Evolutionary conservation across 108 stramenopile genomes (phyloP).

Genomic region (Cylindrotheca fusiformis): DNA sequence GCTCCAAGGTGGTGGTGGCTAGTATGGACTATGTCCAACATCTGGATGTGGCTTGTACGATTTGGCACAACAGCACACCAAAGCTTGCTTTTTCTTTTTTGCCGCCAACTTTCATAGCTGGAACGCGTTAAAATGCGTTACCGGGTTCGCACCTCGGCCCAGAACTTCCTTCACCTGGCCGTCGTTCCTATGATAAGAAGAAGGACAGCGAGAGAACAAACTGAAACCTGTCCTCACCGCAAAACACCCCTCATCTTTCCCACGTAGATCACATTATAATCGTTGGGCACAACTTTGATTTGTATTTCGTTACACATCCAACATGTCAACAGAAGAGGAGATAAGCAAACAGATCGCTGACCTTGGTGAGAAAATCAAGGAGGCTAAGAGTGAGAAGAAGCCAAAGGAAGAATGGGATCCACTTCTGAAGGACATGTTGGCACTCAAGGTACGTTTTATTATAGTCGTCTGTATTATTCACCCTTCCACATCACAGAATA

Average conservation of each 20-base stretch:
- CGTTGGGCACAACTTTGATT: neutral
- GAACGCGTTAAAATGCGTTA: too few relatives aligned
- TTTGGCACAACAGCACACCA: too few relatives aligned
- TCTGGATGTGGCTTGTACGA: too few relatives aligned
- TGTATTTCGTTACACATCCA: neutral
- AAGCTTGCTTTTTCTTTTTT: too few relatives aligned
- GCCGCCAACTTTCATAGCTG: too few relatives aligned
- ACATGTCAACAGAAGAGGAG: conserved; percentile 39
- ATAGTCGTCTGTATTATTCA: neutral
- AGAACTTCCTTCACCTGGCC: too few relatives aligned
- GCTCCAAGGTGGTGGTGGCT: too few relatives aligned
- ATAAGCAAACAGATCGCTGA: conserved; percentile 51
- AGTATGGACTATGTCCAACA: too few relatives aligned
- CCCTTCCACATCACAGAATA: neutral
- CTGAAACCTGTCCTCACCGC: too few relatives aligned
- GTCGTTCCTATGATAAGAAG: too few relatives aligned
- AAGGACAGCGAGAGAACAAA: too few relatives aligned
- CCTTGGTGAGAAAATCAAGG: conserved; percentile 69
- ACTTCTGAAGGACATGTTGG: conserved; percentile 69
- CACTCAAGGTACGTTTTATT: conserved; percentile 43
- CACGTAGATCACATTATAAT: neutral
- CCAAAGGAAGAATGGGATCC: conserved; percentile 84
- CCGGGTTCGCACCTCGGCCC: too few relatives aligned
- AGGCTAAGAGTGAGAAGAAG: conserved; percentile 64
- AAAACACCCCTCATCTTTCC: neutral